These are phyloP conservation scores for Mycosphaerelloides madeirae DNA, from an alignment of 2,329 filamentous ascomycete species.

Conservation along the genomic window DNA sequence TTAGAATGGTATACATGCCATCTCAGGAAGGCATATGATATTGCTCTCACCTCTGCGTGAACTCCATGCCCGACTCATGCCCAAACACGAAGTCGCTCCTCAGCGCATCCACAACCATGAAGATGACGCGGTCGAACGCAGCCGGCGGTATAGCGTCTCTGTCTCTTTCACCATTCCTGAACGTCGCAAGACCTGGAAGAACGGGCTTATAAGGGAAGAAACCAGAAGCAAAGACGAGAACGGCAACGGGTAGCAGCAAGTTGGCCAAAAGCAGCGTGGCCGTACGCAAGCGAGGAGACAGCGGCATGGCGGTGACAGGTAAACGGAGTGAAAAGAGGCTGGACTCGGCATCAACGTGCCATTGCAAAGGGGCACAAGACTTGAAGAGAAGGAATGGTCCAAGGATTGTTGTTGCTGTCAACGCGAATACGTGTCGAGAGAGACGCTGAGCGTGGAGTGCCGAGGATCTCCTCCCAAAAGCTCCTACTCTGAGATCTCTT, in stretches of 20 bases:
- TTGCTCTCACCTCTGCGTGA: conserved; percentile 68
- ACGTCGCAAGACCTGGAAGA: conserved; percentile 69
- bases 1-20: conserved; percentile 3
- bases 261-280: conserved; percentile 57
- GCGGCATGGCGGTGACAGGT: conserved; percentile 18
- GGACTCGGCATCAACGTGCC: too few relatives aligned
- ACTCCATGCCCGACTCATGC: conserved; percentile 72
- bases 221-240: conserved; percentile 69
- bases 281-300: conserved; percentile 38
- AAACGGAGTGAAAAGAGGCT: too few relatives aligned
- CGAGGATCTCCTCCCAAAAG: too few relatives aligned
- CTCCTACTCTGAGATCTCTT: too few relatives aligned
- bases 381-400: too few relatives aligned
- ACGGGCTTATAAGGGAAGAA: conserved; percentile 99
- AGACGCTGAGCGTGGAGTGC: too few relatives aligned
- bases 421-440: too few relatives aligned
- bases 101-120: conserved; percentile 97
- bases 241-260: conserved; percentile 66
- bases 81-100: conserved; percentile 93
- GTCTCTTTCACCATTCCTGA: conserved; percentile 18
- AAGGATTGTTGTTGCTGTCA: too few relatives aligned
- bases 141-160: conserved; percentile 47
- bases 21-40: background rate
- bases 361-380: too few relatives aligned
- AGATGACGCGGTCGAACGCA: conserved; percentile 83